Percentiles rank a stretch among this genome's conserved stretches.
These are phyloP conservation scores for Phaeoacremonium minimum DNA, from an alignment of 2,329 filamentous ascomycete genomes.

Conservation along the genomic window DNA sequence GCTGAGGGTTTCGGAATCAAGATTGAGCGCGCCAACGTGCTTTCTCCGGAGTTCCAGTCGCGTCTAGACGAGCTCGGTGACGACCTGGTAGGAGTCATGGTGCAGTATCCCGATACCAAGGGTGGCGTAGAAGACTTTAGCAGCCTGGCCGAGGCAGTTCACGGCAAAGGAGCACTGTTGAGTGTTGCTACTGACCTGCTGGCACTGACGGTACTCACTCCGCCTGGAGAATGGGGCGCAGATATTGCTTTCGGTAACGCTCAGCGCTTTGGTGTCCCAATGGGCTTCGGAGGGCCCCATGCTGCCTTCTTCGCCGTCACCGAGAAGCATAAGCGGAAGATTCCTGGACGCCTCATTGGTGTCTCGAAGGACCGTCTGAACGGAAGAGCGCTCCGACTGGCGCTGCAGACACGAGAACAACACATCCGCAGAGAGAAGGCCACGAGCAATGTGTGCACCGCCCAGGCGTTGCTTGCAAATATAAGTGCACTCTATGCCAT, in stretches of 20 bases:
- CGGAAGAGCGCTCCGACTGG: slow-evolving; percentile 74
- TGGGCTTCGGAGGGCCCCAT: slow-evolving; percentile 92
- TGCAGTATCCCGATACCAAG: slow-evolving; percentile 91
- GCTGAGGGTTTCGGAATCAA: slow-evolving; percentile 89
- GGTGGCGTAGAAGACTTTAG: slow-evolving; percentile 76
- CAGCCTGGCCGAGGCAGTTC: slow-evolving; percentile 68
- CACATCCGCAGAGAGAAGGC: slow-evolving; percentile 96
- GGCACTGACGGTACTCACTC: slow-evolving; percentile 80
- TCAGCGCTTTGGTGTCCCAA: slow-evolving; percentile 85
- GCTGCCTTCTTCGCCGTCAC: slow-evolving; percentile 92
- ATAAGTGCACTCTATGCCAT: slow-evolving; percentile 94
- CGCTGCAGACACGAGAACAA: slow-evolving; percentile 90
- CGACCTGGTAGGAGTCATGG: slow-evolving; percentile 81
- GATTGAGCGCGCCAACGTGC: slow-evolving; percentile 68
- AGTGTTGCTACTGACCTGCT: slow-evolving; percentile 87
- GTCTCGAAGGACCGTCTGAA: slow-evolving; percentile 88
- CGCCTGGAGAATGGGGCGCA: slow-evolving; percentile 90
- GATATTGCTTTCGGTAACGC: slow-evolving; percentile 93
- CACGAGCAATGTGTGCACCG: slow-evolving; percentile 95
- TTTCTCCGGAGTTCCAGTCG: slow-evolving; percentile 55
- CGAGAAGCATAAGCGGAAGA: slow-evolving; percentile 91
- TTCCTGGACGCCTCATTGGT: slow-evolving; percentile 85
- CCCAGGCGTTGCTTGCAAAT: slow-evolving; percentile 88
- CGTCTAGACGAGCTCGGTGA: slow-evolving; percentile 71
- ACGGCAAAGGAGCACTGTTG: slow-evolving; percentile 73